Percentiles rank a stretch among this genome's conserved stretches.
Conservation (phyloP, 768 basidiomycete genomes). For the Termitomyces titanicus region DNA sequence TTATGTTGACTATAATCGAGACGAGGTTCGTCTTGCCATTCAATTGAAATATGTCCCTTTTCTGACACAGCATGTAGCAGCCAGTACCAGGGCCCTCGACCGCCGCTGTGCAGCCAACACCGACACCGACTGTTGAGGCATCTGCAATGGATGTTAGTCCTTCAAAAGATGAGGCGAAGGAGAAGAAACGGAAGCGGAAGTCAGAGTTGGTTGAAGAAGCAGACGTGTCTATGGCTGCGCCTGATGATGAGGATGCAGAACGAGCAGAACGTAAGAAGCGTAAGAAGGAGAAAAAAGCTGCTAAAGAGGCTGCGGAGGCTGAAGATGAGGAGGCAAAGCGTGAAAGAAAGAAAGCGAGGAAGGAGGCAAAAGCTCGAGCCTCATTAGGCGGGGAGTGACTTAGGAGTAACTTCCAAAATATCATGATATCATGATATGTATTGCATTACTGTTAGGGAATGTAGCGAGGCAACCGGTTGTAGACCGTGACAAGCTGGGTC, state of each 20-base stretch:
- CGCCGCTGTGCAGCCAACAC: slow-evolving; percentile 18
- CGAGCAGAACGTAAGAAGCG: slow-evolving; percentile 55
- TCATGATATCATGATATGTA: neutral
- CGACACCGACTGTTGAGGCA: slow-evolving; percentile 15
- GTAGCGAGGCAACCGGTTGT: no score
- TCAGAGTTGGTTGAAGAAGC: slow-evolving; percentile 49
- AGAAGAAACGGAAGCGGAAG: slow-evolving; percentile 86
- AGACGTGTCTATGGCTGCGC: slow-evolving; percentile 39
- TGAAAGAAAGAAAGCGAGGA: slow-evolving; percentile 64
- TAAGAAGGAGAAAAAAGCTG: slow-evolving; percentile 62
- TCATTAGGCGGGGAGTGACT: slow-evolving; percentile 34
- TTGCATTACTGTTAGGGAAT: no score
- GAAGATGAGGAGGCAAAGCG: slow-evolving; percentile 59
- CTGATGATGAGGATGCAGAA: slow-evolving; percentile 41
- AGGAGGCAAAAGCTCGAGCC: slow-evolving; percentile 59
- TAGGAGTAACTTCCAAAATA: no score
- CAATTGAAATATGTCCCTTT: slow-evolving; percentile 5
- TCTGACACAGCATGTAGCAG: slow-evolving; percentile 17
- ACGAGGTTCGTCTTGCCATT: slow-evolving; percentile 30
- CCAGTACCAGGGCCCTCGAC: slow-evolving; percentile 35
- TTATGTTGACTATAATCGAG: slow-evolving; percentile 90
- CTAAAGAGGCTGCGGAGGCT: slow-evolving; percentile 42
- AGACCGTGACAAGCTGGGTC: no score
- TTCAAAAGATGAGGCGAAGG: slow-evolving; percentile 52
- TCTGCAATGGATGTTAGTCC: slow-evolving; percentile 26